Conservation (phyloP, 2,329 filamentous ascomycete species). For the Teratosphaeria nubilosa region DNA sequence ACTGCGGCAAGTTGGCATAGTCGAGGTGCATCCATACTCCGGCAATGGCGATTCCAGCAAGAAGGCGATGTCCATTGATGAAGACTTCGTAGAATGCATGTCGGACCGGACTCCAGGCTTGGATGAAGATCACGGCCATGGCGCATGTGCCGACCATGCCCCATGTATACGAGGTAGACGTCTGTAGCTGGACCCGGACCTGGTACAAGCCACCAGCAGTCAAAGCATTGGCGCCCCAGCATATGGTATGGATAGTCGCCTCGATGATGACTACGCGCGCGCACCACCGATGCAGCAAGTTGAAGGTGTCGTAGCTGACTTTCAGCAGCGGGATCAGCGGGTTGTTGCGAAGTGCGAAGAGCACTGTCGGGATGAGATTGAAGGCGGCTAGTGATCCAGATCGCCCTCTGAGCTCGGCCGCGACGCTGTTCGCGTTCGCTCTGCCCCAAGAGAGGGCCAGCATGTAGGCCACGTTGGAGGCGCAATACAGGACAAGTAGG, state of each 20-base stretch:
- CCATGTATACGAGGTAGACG: constrained; percentile 54
- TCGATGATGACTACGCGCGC: constrained; percentile 64
- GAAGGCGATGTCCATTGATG: constrained; percentile 70
- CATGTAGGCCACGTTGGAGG: constrained; percentile 68
- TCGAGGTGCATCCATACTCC: constrained; percentile 72
- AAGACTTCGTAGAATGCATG: constrained; percentile 98
- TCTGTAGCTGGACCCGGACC: constrained; percentile 44
- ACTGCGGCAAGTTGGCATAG: constrained; percentile 55
- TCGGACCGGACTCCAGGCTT: constrained; percentile 68
- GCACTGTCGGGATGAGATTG: constrained; percentile 85
- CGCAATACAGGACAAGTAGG: constrained; percentile 57
- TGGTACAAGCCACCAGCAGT: constrained; percentile 53
- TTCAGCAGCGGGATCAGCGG: constrained; percentile 70
- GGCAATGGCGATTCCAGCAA: constrained; percentile 58
- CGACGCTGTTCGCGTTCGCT: constrained; percentile 42
- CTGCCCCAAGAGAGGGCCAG: constrained; percentile 52
- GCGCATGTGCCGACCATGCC: constrained; percentile 51
- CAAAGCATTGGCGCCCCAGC: constrained; percentile 60
- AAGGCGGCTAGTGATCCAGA: constrained; percentile 74
- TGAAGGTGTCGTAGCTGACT: constrained; percentile 95
- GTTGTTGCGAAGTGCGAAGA: constrained; percentile 89
- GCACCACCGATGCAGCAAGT: constrained; percentile 76
- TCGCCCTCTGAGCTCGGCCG: constrained; percentile 76
- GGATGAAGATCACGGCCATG: constrained; percentile 56
- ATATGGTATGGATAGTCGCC: constrained; percentile 57